These are phyloP conservation scores for Afroboletus lepidellus DNA, from an alignment of 1,284 basidiomycete species.

Conservation along the genomic window DNA sequence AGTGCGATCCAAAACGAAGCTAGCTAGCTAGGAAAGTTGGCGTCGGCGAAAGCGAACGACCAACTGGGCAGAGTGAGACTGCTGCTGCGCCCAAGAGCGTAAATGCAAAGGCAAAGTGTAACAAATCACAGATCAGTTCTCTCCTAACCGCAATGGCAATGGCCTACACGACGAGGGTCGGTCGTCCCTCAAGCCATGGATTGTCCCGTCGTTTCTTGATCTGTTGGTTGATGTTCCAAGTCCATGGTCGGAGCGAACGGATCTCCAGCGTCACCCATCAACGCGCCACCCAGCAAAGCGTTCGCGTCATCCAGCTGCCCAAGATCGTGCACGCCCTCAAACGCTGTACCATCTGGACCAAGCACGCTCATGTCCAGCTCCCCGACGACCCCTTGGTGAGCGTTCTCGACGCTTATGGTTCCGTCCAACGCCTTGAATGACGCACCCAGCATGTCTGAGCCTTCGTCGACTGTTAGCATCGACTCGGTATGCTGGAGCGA, in stretches of 20 bases:
- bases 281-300: constrained; percentile 53
- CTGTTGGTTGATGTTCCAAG: constrained; percentile 21
- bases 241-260: constrained; percentile 47
- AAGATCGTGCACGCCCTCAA: constrained; percentile 54
- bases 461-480: constrained; percentile 34
- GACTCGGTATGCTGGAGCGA: constrained; percentile 37
- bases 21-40: neutral
- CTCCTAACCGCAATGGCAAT: constrained; percentile 1
- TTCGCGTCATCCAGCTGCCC: constrained; percentile 53
- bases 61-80: neutral
- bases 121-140: constrained; percentile 7
- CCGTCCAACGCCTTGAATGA: constrained; percentile 49
- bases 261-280: constrained; percentile 58
- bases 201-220: constrained; percentile 14
- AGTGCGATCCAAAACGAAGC: neutral
- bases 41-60: neutral
- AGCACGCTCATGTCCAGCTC: constrained; percentile 60
- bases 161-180: constrained; percentile 2
- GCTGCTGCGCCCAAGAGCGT: neutral
- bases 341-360: constrained; percentile 60
- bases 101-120: neutral
- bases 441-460: constrained; percentile 41
- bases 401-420: constrained; percentile 38
- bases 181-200: neutral
- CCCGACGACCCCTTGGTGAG: constrained; percentile 34